These are phyloP conservation scores for Ceratocystis albifundus DNA, from an alignment of 2,329 filamentous ascomycete genomes.

Conservation along the genomic window DNA sequence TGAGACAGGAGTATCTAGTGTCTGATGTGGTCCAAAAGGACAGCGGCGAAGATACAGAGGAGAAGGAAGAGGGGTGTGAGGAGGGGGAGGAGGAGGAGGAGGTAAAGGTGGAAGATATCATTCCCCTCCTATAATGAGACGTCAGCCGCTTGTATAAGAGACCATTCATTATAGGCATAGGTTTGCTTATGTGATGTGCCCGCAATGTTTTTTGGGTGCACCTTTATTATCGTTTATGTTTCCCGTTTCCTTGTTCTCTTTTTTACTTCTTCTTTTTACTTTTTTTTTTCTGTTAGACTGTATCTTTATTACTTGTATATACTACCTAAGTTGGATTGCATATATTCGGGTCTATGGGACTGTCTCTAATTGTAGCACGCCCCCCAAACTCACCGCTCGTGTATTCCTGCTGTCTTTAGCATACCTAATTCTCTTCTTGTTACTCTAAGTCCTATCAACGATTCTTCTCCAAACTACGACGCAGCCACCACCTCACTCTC, in stretches of 20 bases:
- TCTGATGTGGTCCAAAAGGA: neutral
- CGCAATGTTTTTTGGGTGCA: neutral
- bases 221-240: neutral
- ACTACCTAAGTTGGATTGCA: neutral
- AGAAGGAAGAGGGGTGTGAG: constrained; percentile 2
- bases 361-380: neutral
- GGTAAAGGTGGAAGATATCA: neutral
- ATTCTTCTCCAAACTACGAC: neutral
- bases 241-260: neutral
- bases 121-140: neutral
- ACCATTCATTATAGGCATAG: neutral
- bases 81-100: neutral
- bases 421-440: neutral
- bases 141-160: too few species aligned
- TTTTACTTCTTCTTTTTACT: too few species aligned
- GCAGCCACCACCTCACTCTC: neutral
- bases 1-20: constrained; percentile 26
- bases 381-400: neutral
- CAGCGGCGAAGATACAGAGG: neutral
- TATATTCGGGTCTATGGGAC: neutral
- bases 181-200: neutral
- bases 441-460: neutral
- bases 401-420: neutral
- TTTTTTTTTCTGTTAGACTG: neutral
- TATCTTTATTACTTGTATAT: constrained; percentile 8